These are phyloP conservation scores for Saccharomycopsis hybrid DNA, from an alignment of 1,139 yeast genomes.

Conservation along the genomic window DNA sequence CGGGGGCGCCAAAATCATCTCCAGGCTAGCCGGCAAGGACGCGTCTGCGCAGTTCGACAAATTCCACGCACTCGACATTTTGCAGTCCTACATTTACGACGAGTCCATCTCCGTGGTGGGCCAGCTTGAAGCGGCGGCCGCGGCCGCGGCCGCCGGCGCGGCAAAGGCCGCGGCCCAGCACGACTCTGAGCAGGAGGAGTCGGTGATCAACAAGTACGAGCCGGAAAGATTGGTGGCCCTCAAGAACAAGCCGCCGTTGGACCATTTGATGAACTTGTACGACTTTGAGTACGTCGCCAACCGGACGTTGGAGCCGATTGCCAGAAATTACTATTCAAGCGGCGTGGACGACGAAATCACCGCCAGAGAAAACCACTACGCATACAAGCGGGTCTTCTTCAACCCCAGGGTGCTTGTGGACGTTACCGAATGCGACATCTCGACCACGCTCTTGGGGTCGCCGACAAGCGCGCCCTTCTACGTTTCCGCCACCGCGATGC, in stretches of 20 bases:
- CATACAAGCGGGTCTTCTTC: constrained; percentile 82
- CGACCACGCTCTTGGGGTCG: constrained; percentile 50
- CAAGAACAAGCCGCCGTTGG: constrained; percentile 54
- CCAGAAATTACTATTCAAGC: constrained; percentile 89
- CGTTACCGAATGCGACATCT: constrained; percentile 47
- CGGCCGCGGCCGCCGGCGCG: constrained; percentile 1
- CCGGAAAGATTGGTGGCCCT: constrained; percentile 30
- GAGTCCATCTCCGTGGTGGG: constrained; percentile 32
- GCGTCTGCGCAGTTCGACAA: constrained; percentile 72
- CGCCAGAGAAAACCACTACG: constrained; percentile 80
- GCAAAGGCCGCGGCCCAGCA: constrained; percentile 14
- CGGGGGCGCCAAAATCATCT: constrained; percentile 61
- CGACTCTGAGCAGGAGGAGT: constrained; percentile 27
- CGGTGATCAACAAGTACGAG: constrained; percentile 30
- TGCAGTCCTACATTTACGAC: constrained; percentile 35
- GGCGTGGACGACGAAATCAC: constrained; percentile 93
- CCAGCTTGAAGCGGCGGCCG: constrained; percentile 24
- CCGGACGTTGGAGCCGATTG: constrained; percentile 64
- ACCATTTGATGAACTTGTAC: constrained; percentile 60
- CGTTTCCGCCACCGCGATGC: constrained; percentile 76
- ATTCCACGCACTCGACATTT: constrained; percentile 65
- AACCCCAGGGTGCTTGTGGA: constrained; percentile 76
- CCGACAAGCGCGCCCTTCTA: constrained; percentile 61
- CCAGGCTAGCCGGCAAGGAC: constrained; percentile 69
- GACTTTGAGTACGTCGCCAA: constrained; percentile 87